Evolutionary conservation across 257 asterid genomes (phyloP), one percentile per base, ranked within the genome.

Genomic region (Plantago ovata): DNA sequence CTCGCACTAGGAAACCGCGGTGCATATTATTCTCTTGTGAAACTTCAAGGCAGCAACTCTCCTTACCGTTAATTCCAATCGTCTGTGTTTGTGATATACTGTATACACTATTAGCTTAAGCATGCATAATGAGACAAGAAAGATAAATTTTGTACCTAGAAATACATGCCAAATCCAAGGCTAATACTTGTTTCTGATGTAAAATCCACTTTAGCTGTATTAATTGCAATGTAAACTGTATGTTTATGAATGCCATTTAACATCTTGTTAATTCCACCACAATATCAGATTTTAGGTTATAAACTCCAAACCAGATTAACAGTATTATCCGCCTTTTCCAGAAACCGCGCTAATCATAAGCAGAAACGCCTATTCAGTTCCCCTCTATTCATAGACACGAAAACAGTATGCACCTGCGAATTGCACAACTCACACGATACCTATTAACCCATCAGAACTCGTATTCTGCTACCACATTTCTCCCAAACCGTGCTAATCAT

Each of bases 11-110:
- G 94, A 24, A 61, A 32, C 0, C 55, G 66, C 1, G 89, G 95
- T 11, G 80, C 78, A 6, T 88, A 88, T 45, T 76, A 70, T 52
- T 69, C 89, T 10, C 77, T 87, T 28, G 86, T 84, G 9, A 79
- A 68, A 53, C 71, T 72, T 36, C 94, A 81, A 66, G 79, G 80
- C 14, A 60, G 81, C 24, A 76, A 63, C 64, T 66, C 83, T 61
- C 78, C 80, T 50, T 55, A 74, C 44, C 64, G 75, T 55, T 74
- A 38, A 66, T 59, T 16, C 13, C 13, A 53, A 32, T 6, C 43
- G 53, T 10, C 38, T 50, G 38, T 19, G 21, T 46, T 19, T 46
- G 52, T 18, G 14, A 32, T 18, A 54, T 15, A 33, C 11, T 12
- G 2, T 49, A n/a, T 36, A 40, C 23, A 22, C 18, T 58, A 12